Conservation (phyloP, 768 basidiomycete species). For the Collybia nuda region DNA sequence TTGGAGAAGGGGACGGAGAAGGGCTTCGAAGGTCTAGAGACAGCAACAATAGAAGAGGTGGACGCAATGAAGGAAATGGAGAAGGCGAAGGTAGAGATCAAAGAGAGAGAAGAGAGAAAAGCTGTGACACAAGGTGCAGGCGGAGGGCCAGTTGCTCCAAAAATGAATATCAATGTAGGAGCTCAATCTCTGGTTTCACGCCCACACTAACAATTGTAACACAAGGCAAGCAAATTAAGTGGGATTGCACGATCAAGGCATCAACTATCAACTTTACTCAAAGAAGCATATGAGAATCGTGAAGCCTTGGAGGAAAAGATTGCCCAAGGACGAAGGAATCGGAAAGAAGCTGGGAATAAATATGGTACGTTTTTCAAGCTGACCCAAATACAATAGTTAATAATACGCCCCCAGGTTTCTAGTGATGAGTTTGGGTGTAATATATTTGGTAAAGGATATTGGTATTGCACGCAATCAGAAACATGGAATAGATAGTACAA, state of each 20-base stretch:
- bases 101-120: constrained; percentile 77
- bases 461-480: too few relatives aligned
- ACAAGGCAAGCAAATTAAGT: constrained; percentile 68
- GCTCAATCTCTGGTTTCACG: not conserved
- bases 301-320: constrained; percentile 83
- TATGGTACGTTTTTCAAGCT: constrained; percentile 55
- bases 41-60: constrained; percentile 53
- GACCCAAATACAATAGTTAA: not conserved
- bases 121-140: constrained; percentile 63
- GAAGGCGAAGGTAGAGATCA: constrained; percentile 68
- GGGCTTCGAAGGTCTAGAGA: constrained; percentile 68
- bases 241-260: constrained; percentile 71
- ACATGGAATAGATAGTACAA: too few relatives aligned
- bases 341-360: constrained; percentile 91
- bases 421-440: not conserved
- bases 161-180: constrained; percentile 80
- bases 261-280: constrained; percentile 78
- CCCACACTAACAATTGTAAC: not conserved
- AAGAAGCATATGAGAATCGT: constrained; percentile 81
- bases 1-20: constrained; percentile 67
- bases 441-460: not conserved
- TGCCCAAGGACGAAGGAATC: constrained; percentile 77
- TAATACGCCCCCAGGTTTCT: not conserved
- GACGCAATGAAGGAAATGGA: constrained; percentile 79
- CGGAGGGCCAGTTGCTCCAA: constrained; percentile 61